phyloP scores from a whole-genome alignment of 2,329 filamentous ascomycete species.

The Epichloe glyceriae region DNA sequence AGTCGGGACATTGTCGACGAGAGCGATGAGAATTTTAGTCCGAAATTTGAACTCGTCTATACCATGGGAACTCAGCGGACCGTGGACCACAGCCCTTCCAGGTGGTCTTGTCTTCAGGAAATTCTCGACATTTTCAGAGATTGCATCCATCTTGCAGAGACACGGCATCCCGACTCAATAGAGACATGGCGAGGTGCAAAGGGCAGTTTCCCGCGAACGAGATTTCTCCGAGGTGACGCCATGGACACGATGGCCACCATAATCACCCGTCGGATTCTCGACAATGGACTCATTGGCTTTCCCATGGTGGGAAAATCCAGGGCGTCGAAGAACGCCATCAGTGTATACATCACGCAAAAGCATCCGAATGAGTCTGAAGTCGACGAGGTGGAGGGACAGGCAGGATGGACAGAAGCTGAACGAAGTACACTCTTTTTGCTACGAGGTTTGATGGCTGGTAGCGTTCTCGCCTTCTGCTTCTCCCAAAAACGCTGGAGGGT shows the following conservation, averaged over 20 bases:
- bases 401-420: conserved; percentile 19
- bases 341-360: conserved; percentile 30
- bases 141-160: conserved; percentile 19
- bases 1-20: conserved; percentile 48
- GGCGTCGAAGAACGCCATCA: conserved; percentile 18
- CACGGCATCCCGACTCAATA: conserved; percentile 16
- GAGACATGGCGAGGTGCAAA: conserved; percentile 27
- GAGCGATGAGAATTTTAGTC: conserved; percentile 49
- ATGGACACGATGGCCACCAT: background rate
- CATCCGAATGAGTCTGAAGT: conserved; percentile 18
- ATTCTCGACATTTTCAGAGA: conserved; percentile 23
- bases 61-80: conserved; percentile 40
- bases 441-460: conserved; percentile 39
- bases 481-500: conserved; percentile 47
- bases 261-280: conserved; percentile 14
- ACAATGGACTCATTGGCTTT: conserved; percentile 27
- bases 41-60: conserved; percentile 50
- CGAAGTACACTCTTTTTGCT: conserved; percentile 29
- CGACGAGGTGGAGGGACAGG: conserved; percentile 19
- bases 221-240: conserved; percentile 11
- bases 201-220: conserved; percentile 12
- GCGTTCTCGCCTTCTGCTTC: conserved; percentile 38
- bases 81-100: conserved; percentile 30
- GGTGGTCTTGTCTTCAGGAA: conserved; percentile 3
- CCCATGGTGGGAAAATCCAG: conserved; percentile 25